Evolutionary conservation across 2,329 filamentous ascomycete species (phyloP), one percentile per base, ranked within the genome.

Genomic region (Penicillium sp.): DNA sequence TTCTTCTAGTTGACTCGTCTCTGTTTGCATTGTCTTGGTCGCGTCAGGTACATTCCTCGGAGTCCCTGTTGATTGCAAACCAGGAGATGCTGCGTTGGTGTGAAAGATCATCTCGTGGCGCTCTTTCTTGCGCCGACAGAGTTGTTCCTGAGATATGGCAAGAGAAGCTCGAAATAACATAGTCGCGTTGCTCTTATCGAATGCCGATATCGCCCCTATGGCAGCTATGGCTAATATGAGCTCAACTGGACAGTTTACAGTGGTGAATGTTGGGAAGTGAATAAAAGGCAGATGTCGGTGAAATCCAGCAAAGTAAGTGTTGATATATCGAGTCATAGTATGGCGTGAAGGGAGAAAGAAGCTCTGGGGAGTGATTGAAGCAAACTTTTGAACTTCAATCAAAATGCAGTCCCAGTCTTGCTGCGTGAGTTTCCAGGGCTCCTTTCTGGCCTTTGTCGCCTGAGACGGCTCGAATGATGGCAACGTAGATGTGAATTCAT

Each of bases 261-360:
- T 78, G 1, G 78, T 77, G 44, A 89, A 76, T 0, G 86, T 89
- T 0, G 87, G 83, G 3, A 88, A 73, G 65, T 90, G 87, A 18
- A 90, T 71, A 55, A 90, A 82, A 0, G 81, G 81, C 31, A 83
- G 73, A 51, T 83, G 80, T 23, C 80, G 76, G 56, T 83, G 77
- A 52, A 90, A 88, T 0, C 87, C 86, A 52, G 79, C 81, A 45
- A 88, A 81, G 60, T 88, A 90, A 1, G 85, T 85, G 56, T 87
- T 84, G 23, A 90, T 71, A 59, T 89, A 90, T 18, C 87, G 76
- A 3, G 83, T 84, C 16, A 90, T 68, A 0, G 87, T 87, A 59
- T 88, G 81, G 1, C 86, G 80, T 5, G 86, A 88, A 0, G 87
- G 87, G 31, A 89, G 83, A 19, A 47, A n/a, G 18, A 56, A 56